Conservation (phyloP, 257 asterid genomes). For the Nicotiana otophora region DNA sequence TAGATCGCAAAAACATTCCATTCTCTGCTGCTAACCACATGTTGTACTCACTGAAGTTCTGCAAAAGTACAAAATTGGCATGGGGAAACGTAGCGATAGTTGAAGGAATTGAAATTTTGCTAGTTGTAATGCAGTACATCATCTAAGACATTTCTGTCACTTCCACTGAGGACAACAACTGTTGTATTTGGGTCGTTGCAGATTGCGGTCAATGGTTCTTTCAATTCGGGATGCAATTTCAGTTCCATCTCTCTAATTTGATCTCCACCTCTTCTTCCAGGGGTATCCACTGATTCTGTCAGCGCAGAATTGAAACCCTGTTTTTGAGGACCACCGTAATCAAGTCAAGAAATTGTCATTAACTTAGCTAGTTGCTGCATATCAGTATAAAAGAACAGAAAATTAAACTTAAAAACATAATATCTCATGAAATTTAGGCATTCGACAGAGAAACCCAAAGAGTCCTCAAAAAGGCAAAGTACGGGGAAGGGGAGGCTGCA, state of each 20-base stretch:
- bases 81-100: background rate
- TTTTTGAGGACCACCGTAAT: constrained; percentile 9
- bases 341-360: constrained; percentile 14
- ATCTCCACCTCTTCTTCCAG: constrained; percentile 84
- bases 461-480: background rate
- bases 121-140: constrained; percentile 39
- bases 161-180: constrained; percentile 89
- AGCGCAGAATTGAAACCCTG: constrained; percentile 92
- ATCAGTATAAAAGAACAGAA: constrained; percentile 3
- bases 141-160: constrained; percentile 68
- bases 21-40: constrained; percentile 99
- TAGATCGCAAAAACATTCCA: constrained; percentile 92
- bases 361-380: constrained; percentile 7
- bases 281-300: constrained; percentile 69
- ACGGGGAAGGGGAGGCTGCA: background rate
- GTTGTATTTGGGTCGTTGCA: constrained; percentile 85
- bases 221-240: constrained; percentile 81
- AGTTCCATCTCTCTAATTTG: constrained; percentile 96
- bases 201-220: constrained; percentile 52
- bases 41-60: constrained; percentile 82
- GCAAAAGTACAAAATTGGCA: constrained; percentile 30
- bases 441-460: background rate
- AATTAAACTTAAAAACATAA: background rate
- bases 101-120: background rate
- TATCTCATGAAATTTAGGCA: background rate